phyloP scores from a whole-genome alignment of 352 stramenopile genomes.

The Phytophthora brassicae region DNA sequence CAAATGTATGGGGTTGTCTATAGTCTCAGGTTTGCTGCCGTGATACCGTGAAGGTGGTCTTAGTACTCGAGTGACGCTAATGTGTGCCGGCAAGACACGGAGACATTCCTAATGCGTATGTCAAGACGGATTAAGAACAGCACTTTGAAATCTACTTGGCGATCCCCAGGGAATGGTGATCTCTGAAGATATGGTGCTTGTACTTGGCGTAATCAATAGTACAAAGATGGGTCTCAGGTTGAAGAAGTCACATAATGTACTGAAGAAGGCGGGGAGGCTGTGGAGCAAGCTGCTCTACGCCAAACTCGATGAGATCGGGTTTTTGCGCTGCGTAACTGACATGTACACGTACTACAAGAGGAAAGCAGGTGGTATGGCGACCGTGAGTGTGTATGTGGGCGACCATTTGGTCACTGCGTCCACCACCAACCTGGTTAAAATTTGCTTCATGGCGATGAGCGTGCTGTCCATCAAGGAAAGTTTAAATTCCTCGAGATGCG shows the following conservation, averaged over 20 bases:
- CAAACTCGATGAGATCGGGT: background rate
- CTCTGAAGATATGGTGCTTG: background rate
- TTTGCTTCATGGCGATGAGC: conserved; percentile 7
- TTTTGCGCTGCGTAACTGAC: background rate
- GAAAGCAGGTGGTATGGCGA: background rate
- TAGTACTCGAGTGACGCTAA: conserved; percentile 6
- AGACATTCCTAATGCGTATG: conserved; percentile 8
- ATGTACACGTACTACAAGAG: background rate
- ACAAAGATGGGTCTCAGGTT: background rate
- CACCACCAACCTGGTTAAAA: background rate
- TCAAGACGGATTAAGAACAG: too few relatives aligned
- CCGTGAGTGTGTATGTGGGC: conserved; percentile 9
- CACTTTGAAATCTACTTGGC: too few relatives aligned
- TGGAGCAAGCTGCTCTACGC: background rate
- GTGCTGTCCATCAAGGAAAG: conserved; percentile 29
- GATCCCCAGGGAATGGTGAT: background rate
- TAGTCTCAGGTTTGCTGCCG: conserved; percentile 23
- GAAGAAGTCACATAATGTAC: background rate
- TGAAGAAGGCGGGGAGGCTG: background rate
- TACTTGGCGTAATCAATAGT: background rate
- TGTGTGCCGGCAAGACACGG: conserved; percentile 20
- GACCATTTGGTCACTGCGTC: conserved; percentile 32
- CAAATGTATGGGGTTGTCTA: conserved; percentile 26
- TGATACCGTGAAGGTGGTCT: conserved; percentile 21
- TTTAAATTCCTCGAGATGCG: conserved; percentile 36